Evolutionary conservation across 495 filamentous ascomycete species (phyloP).

Genomic region (Parmelia sp.): DNA sequence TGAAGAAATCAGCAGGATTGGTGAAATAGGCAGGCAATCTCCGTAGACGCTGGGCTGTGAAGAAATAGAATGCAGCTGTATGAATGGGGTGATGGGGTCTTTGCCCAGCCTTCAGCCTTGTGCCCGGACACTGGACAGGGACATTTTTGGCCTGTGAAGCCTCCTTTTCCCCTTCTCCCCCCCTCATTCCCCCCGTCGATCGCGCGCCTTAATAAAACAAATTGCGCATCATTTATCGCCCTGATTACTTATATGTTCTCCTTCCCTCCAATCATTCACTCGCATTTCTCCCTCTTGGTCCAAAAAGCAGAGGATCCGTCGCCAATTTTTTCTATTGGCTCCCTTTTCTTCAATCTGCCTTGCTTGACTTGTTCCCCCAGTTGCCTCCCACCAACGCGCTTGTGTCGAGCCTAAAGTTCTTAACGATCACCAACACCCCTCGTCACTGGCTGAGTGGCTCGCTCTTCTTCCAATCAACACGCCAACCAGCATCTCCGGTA

Average conservation of each 20-base stretch:
- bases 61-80: not conserved
- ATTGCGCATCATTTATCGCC: not conserved
- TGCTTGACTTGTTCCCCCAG: no score
- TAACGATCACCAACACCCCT: constrained; percentile 11
- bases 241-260: constrained; percentile 6
- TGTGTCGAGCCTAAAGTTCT: not conserved
- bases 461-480: constrained; percentile 26
- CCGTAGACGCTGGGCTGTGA: constrained; percentile 1
- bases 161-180: not conserved
- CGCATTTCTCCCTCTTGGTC: not conserved
- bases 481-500: constrained; percentile 17
- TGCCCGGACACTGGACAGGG: not conserved
- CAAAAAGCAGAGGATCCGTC: not conserved
- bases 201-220: not conserved
- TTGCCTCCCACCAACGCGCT: not conserved
- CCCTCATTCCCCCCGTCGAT: not conserved
- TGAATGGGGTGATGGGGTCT: no score
- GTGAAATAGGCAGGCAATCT: not conserved
- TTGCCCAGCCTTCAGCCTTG: not conserved
- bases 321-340: constrained; percentile 1
- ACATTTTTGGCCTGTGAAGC: no score
- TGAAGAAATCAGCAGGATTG: not conserved
- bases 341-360: not conserved
- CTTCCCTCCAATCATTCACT: constrained; percentile 17
- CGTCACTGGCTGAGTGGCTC: constrained; percentile 22